These are phyloP conservation scores for Clonostachys byssicola DNA, from an alignment of 2,329 filamentous ascomycete species.

Conservation along the genomic window DNA sequence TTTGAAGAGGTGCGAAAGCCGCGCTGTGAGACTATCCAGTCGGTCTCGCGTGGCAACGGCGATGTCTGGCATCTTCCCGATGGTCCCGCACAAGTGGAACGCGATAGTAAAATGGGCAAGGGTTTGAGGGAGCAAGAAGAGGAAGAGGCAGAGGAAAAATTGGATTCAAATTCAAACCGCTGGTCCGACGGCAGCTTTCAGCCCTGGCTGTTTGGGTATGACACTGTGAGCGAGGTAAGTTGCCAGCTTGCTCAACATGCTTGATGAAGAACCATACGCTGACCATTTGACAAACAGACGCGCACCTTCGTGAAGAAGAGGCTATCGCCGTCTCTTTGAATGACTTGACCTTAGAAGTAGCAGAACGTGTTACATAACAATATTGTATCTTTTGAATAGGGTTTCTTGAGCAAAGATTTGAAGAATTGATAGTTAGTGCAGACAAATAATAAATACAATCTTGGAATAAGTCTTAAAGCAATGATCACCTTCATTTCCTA, in stretches of 20 bases:
- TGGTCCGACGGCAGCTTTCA: conserved; percentile 2
- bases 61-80: conserved; percentile 5
- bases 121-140: not conserved
- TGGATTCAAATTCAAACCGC: conserved; percentile 3
- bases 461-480: no score
- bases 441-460: no score
- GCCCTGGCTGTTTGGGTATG: conserved; percentile 5
- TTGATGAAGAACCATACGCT: no score
- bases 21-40: conserved; percentile 2
- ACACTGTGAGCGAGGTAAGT: conserved; percentile 2
- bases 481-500: no score
- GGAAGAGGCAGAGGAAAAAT: not conserved
- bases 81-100: conserved; percentile 2
- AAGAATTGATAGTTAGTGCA: no score
- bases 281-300: no score
- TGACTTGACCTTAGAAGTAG: no score
- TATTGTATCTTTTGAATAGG: no score
- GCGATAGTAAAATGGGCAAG: conserved; percentile 2
- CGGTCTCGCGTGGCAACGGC: not conserved
- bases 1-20: conserved; percentile 4
- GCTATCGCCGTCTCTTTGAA: no score
- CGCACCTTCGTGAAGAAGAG: no score
- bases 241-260: not conserved
- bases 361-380: no score
- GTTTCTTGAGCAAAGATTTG: no score